Base-by-base conservation (phyloP, 2,329 filamentous ascomycete genomes). In the Fonsecaea pedrosoi region DNA sequence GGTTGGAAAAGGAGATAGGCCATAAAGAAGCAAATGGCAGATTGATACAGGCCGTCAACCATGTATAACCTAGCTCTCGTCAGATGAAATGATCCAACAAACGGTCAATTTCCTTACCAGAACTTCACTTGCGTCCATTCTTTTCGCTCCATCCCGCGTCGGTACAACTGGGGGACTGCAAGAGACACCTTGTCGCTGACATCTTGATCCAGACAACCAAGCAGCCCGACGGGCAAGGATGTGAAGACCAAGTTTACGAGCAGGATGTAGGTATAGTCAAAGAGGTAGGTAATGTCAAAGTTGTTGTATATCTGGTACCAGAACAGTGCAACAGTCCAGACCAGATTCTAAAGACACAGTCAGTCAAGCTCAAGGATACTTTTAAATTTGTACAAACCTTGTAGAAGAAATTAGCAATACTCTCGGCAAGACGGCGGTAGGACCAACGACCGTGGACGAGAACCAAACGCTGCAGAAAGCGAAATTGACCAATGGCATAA, bases 351-450 rank as follows among this genome's bases (percentile, higher is more conserved):
- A 21, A 7, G 55, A 3, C 69, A 78, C 66, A 80, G 77, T 71
- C 73, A 65, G 53, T 38, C 21, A 54, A n/a, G 18, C 18, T 25
- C 8, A 9, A 18, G 53, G 55, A 35, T 30, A 54, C 21, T 12
- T 42, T 8, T 60, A 37, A 13, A 32, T 48, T 62, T 3, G 30
- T 10, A 70, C 81, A 75, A 77, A 88, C 87, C 82, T 99, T 99
- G 87, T 98, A 99, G 84, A 99, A 99, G 85, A 99, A 99, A 79
- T 99, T 99, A 78, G 93, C 92, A 75, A 96, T 97, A 55, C 90
- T 92, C 82, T 99, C 95, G 35, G 90, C 92, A 77, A 99, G 82
- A 73, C 95, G 89, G 61, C 94, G 88, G 81, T 99, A 99, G n/a
- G 93, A 97, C 92, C 94, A 97, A 66, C 94, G 88, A 66, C 94